Evolutionary conservation across 805 yeast species (phyloP), one percentile per base, ranked within the genome.

Genomic region (Candida xiaguanensis): DNA sequence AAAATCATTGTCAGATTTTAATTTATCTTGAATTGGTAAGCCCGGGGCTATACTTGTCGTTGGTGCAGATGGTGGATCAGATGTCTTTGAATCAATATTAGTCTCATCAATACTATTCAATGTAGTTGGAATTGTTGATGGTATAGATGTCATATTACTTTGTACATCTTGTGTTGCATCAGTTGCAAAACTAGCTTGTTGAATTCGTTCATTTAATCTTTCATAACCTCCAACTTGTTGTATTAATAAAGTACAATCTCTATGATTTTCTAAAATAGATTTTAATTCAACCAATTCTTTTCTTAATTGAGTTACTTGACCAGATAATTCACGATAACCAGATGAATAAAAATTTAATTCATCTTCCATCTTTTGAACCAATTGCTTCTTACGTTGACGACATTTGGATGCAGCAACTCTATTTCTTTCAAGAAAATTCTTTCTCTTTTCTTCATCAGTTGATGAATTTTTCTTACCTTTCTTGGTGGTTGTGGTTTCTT

Each of bases 321-420:
- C 60, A 11, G 79, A 72, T 36, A 89, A 61, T 29, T 77, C 77
- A 16, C 82, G 76, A 59, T 85, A 88, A 45, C 89, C 90, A 8
- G 71, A 59, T 13, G 85, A 72, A 56, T 80, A 87, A 50, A 76
- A 80, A 31, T 78, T 73, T 38, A 88, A 71, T 56, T 89, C 95
- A 34, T 73, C 78, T 57, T 89, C 95, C 77, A 93, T 82, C 49
- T 82, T 84, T 42, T 77, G 80, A 24, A 89, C 76, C 70, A 84
- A 82, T 56, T 86, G 88, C 67, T 93, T 93, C 70, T 93, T 93
- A 41, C 97, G 77, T 61, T 86, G 95, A 43, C 99, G 77, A 68
- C 98, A 93, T 57, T 89, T 90, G 17, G 93, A 80, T 0, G 99
- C 99, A 0, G 99, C 99, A 8, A 93, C 78, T 42, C 99, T 74